Evolutionary conservation across 495 filamentous ascomycete species (phyloP).

Genomic region (Penicillium atrosanguineum): DNA sequence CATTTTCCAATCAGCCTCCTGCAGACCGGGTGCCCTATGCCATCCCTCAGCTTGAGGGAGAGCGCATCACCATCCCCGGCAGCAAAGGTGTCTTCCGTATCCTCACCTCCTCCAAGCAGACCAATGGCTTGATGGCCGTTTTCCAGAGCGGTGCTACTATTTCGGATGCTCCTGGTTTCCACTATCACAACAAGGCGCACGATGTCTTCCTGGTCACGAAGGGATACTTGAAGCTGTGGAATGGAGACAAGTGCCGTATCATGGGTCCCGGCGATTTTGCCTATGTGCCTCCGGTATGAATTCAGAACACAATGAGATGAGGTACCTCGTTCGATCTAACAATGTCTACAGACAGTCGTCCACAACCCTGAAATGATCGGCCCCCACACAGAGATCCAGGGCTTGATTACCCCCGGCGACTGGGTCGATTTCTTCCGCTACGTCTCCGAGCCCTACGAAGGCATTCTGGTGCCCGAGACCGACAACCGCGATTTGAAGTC

Average conservation of each 20-base stretch:
- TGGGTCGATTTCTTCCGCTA: slow-evolving; percentile 54
- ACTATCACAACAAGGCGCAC: slow-evolving; percentile 48
- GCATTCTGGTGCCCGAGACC: slow-evolving; percentile 47
- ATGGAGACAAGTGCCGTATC: slow-evolving; percentile 42
- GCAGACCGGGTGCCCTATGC: slow-evolving; percentile 34
- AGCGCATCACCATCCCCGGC: slow-evolving; percentile 45
- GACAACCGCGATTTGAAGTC: slow-evolving; percentile 43
- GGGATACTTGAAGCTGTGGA: slow-evolving; percentile 47
- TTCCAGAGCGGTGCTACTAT: slow-evolving; percentile 43
- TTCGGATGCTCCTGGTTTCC: slow-evolving; percentile 44
- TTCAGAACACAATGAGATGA: not conserved
- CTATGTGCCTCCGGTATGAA: slow-evolving; percentile 45
- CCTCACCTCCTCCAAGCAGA: slow-evolving; percentile 45
- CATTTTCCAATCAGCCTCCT: slow-evolving; percentile 25
- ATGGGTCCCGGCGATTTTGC: slow-evolving; percentile 49
- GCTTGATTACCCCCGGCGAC: slow-evolving; percentile 49
- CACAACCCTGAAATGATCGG: slow-evolving; percentile 44
- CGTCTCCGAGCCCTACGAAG: slow-evolving; percentile 47
- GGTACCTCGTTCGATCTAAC: not conserved
- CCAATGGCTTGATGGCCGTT: slow-evolving; percentile 43
- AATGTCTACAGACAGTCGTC: slow-evolving; percentile 29
- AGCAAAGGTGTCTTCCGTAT: slow-evolving; percentile 45
- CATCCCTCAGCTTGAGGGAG: slow-evolving; percentile 41
- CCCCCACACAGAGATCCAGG: slow-evolving; percentile 43
- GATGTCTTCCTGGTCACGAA: slow-evolving; percentile 50